Conservation (phyloP, 2,329 filamentous ascomycete genomes). For the Verticillium albo-atrum region DNA sequence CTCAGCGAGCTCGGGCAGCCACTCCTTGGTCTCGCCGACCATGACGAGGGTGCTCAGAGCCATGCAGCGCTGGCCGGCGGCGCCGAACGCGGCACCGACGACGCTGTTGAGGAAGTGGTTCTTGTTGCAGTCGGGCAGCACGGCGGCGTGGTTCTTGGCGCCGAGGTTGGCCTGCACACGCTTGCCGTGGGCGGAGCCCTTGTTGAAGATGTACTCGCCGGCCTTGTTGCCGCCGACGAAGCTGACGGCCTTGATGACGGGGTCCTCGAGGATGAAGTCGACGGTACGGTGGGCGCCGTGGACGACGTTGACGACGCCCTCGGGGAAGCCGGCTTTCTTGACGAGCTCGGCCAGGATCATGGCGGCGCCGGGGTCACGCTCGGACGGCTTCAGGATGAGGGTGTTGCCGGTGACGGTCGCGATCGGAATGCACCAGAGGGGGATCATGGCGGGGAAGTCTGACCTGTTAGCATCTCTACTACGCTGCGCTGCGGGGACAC, state of each 20-base stretch:
- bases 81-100: conserved; percentile 78
- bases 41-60: conserved; percentile 78
- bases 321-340: conserved; percentile 75
- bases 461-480: too few species aligned
- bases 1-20: conserved; percentile 74
- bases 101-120: conserved; percentile 85
- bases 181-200: conserved; percentile 80
- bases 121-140: conserved; percentile 84
- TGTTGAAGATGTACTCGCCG: conserved; percentile 78
- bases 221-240: conserved; percentile 88
- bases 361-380: conserved; percentile 77
- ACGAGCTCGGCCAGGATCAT: conserved; percentile 83
- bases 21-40: conserved; percentile 80
- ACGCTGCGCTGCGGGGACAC: too few species aligned
- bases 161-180: conserved; percentile 84
- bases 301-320: conserved; percentile 77
- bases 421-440: conserved; percentile 85
- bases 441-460: conserved; percentile 92
- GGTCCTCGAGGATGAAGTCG: conserved; percentile 82
- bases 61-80: conserved; percentile 84
- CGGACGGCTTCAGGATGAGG: conserved; percentile 78
- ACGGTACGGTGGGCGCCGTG: conserved; percentile 78
- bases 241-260: conserved; percentile 78
- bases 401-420: conserved; percentile 82
- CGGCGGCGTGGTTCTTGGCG: conserved; percentile 83